Evolutionary conservation across 352 stramenopile species (phyloP), one percentile per base, ranked within the genome.

Genomic region (Halophytophthora polymorphica): DNA sequence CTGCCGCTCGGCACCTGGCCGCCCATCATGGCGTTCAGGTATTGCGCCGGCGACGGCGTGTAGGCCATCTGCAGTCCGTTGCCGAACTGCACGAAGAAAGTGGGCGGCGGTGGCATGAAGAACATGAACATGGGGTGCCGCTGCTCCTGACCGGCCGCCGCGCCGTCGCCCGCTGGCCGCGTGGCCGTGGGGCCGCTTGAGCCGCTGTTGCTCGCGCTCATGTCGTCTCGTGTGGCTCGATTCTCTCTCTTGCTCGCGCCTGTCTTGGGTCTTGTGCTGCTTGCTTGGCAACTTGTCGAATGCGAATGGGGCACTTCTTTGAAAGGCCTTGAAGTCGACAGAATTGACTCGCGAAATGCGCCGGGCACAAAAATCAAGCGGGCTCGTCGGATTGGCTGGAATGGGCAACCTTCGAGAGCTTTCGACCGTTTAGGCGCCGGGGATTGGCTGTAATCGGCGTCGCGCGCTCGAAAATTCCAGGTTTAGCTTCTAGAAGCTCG

Each of bases 101-200:
- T 88, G 47, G 83, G 71, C 25, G 79, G 77, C 31, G 77, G 71
- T 18, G 73, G 75, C 10, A 88, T 51, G 47, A 86, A 58, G 61
- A 87, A 87, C 39, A 79, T 33, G 46, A 79, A 63, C 47, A 54
- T 55, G 39, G 38, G 35, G 2, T 53, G 56, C 19, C 46, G 55
- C 31, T 64, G 48, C 19, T 40, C 53, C 22, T 64, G 39, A 12
- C 14, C 35, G 17, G 35, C 17, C 34, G 36, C 21, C 46, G 33
- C 21, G 14, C 36, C 5, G 8, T 21, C 29, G 6, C 31, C 35
- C 7, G 50, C 33, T 13, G 42, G 45, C 43, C 59, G 53, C 8
- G 61, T 29, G 19, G 58, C 46, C 18, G 56, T 67, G 18, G 62
- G 41, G 22, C 52, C 55, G 45, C 45, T 59, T 36, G 45, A 50